These are phyloP conservation scores for Monilinia fructigena DNA, from an alignment of 2,329 filamentous ascomycete genomes.

Conservation along the genomic window DNA sequence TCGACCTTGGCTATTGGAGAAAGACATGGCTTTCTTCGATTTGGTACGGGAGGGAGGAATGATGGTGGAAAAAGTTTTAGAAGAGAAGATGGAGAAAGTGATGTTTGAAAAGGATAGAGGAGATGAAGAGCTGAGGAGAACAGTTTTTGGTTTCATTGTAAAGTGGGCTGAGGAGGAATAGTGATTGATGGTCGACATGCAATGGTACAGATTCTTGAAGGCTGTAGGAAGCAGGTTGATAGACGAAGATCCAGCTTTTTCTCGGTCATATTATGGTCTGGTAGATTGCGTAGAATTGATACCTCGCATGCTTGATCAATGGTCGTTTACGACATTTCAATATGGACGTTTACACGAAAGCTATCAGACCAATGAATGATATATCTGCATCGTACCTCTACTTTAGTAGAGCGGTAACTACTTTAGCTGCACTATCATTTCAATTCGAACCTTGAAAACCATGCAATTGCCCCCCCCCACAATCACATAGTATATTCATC, in stretches of 20 bases:
- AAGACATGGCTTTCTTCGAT: slow-evolving; percentile 86
- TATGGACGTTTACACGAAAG: not conserved
- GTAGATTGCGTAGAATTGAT: not conserved
- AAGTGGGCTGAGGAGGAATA: slow-evolving; percentile 30
- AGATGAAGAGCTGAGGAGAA: slow-evolving; percentile 76
- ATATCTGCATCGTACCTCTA: not conserved
- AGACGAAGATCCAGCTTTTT: not conserved
- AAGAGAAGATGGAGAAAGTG: slow-evolving; percentile 78
- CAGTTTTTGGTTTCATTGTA: slow-evolving; percentile 52
- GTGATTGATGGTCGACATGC: not conserved
- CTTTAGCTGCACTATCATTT: not conserved
- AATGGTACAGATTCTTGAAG: not conserved
- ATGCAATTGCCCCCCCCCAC: no score
- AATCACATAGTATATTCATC: not conserved
- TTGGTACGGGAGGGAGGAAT: slow-evolving; percentile 70
- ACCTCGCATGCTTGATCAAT: not conserved
- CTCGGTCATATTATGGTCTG: not conserved
- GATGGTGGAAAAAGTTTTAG: slow-evolving; percentile 73
- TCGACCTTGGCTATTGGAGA: slow-evolving; percentile 81
- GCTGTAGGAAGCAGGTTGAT: not conserved
- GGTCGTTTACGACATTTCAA: not conserved
- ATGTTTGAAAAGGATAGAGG: slow-evolving; percentile 89
- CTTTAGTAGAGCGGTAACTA: no score
- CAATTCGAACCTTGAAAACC: not conserved
- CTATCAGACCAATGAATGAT: not conserved